phyloP scores from a whole-genome alignment of 495 filamentous ascomycete species.

The Tuber aestivum region DNA sequence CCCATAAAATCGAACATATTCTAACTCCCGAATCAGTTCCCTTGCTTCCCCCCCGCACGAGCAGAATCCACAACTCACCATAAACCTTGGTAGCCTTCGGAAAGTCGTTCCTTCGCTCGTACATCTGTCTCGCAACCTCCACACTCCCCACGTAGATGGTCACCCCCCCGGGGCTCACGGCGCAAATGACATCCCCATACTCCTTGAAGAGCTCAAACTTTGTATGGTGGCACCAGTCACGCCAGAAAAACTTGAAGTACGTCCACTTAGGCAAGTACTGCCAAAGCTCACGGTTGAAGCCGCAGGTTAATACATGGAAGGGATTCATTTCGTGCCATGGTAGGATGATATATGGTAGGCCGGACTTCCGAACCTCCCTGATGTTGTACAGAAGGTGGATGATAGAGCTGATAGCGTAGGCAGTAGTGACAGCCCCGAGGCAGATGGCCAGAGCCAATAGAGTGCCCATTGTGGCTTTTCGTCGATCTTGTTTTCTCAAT shows the following conservation, averaged over 20 bases:
- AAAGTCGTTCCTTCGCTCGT: constrained; percentile 17
- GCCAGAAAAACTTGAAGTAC: constrained; percentile 25
- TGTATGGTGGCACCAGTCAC: constrained; percentile 24
- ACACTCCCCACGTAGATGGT: constrained; percentile 20
- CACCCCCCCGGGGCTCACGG: constrained; percentile 17
- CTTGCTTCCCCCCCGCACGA: neutral
- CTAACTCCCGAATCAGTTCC: constrained; percentile 10
- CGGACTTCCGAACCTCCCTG: constrained; percentile 12
- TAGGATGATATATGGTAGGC: constrained; percentile 21
- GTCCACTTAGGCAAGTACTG: constrained; percentile 26
- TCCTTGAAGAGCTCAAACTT: constrained; percentile 20
- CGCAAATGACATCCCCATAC: constrained; percentile 23
- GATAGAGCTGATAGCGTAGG: neutral
- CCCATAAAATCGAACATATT: constrained; percentile 18
- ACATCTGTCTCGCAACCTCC: constrained; percentile 13
- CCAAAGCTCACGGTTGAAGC: constrained; percentile 14
- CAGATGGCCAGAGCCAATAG: neutral
- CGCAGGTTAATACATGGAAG: constrained; percentile 9
- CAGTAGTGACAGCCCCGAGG: neutral
- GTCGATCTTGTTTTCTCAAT: neutral
- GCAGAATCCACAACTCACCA: constrained; percentile 10
- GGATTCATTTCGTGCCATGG: constrained; percentile 14
- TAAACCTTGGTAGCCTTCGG: constrained; percentile 26
- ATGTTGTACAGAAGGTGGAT: constrained; percentile 11
- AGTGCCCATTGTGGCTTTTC: neutral